Base-by-base conservation (phyloP, 768 basidiomycete genomes). In the Hemileccinum rubropunctum region DNA sequence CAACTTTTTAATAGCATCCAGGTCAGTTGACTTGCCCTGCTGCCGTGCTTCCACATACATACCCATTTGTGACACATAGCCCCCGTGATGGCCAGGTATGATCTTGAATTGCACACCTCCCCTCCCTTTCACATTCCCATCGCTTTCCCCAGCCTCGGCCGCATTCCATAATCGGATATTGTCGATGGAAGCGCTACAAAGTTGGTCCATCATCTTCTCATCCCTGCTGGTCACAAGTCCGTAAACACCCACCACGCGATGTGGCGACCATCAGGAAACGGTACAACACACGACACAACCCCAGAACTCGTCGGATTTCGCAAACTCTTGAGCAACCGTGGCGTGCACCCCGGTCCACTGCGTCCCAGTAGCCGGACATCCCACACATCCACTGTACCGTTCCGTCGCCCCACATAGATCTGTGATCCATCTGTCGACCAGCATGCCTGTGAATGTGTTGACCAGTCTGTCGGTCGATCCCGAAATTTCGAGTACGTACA, bases 81-180 rank as follows among this genome's bases (percentile, higher is more conserved):
- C 95, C 33, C 95, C 94, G 70, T 97, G 91, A 71, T 97, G 95
- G 0, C 95, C 95, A 11, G 93, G 86, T 33, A 98, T 88, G 52
- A 98, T 94, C 73, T 92, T 94, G 77, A 95, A 98, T 47, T 85
- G 91, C 15, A 87, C 84, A 8, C 85, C 83, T 48, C 84, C 81
- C 66, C 76, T 83, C 51, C 73, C 70, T 63, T 78, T 83, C 47
- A 81, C 80, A 42, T 66, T 77, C 15, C 76, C 75, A 55, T 93
- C 91, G 12, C 73, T 66, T 60, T 88, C 85, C 33, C 78, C 80
- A 23, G 83, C 83, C 49, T 92, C 89, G 12, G 84, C 80, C 12
- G 89, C 87, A 58, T 98, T 93, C 95, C 95, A 98, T 34, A 98
- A 69, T 12, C 95, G 81, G 54, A 98, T 80, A 62, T 95, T 95